Base-by-base conservation (phyloP, 1,284 basidiomycete species). In the Dichomitus squalens region DNA sequence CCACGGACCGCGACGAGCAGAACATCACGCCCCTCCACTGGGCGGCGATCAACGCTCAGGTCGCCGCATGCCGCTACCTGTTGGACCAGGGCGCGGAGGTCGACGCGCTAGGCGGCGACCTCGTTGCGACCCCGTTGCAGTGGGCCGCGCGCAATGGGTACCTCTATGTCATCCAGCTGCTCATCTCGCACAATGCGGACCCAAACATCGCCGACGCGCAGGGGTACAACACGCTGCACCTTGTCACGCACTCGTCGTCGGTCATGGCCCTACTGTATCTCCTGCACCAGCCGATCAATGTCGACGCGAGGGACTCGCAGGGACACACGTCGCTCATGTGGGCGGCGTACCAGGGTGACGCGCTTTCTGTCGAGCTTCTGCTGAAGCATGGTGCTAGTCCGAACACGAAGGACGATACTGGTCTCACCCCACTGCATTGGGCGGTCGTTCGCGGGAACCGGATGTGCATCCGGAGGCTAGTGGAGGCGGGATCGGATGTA, bases 331-430 rank as follows among this genome's bases (percentile, higher is more conserved):
- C 93, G 0, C 82, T 99, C 52, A 98, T 98, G 93, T 99, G 97
- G 97, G 97, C 97, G 2, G 94, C 95, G 4, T 99, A 98, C 75
- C 97, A 99, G 72, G 96, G 96, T 43, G 97, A 99, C 68, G 95
- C 94, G 1, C 84, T 99, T 21, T 95, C 92, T 0, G 94, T 99
- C 2, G 94, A 98, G 61, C 75, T 99, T 33, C 76, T 99, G 18
- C 81, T 99, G 52, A 86, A 89, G 55, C 93, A 96, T 64, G 95
- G 95, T 7, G 94, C 96, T 2, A 90, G 86, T 54, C 80, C 90
- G 1, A 85, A 86, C 60, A 75, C 88, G 4, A 81, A 82, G 38
- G 97, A 99, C 70, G 88, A 92, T 61, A 75, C 84, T 0, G 95
- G 95, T 0, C 80, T 99, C 52, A 87, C 94, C 0, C 94, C 97